Evolutionary conservation across 768 basidiomycete species (phyloP), one percentile per base, ranked within the genome.

Genomic region (Collybia sp.): DNA sequence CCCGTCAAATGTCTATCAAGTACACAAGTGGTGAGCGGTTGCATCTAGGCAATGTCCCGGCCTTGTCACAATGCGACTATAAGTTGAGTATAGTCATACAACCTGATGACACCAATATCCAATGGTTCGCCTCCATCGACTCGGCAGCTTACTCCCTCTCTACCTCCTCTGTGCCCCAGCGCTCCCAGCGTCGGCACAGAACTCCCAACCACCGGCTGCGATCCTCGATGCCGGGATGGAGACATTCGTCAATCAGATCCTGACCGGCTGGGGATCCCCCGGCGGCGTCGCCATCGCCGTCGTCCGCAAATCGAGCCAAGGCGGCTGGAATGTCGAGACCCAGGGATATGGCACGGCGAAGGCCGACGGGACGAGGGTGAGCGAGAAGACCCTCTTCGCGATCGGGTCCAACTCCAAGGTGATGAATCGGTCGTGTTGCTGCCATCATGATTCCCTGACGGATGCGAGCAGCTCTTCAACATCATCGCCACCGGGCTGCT

Each of bases 321-420:
- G 44, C 1, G 31, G 30, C 15, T 49, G 48, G 48, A 15, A 49
- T 18, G 53, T 66, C 20, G 64, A 66, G 46, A 58, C 58, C n/a
- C 60, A 60, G 48, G 63, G 63, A 0, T 65, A 61, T 39, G 64
- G 66, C 15, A 44, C 31, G 11, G 63, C 66, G 1, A 58, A 52
- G 10, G 44, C 49, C 1, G 56, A 55, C 20, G 61, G 59, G 3
- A 59, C 47, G 12, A 40, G 49, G 19, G 58, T 58, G 16, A 60
- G 57, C 9, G 52, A 55, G 35, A 55, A 62, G 17, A 61, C 62
- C 1, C 42, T 59, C 13, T 64, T 62, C 34, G 45, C 46, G 35
- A 63, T 67, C 12, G 64, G 57, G 0, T 67, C 65, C 16, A 65
- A 62, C 32, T 65, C 64, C 6, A 64, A 65, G 58, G 61, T 60